Evolutionary conservation across 225 moss, liverwort and hornwort species (phyloP).

Genomic region (Marchantia polymorpha): DNA sequence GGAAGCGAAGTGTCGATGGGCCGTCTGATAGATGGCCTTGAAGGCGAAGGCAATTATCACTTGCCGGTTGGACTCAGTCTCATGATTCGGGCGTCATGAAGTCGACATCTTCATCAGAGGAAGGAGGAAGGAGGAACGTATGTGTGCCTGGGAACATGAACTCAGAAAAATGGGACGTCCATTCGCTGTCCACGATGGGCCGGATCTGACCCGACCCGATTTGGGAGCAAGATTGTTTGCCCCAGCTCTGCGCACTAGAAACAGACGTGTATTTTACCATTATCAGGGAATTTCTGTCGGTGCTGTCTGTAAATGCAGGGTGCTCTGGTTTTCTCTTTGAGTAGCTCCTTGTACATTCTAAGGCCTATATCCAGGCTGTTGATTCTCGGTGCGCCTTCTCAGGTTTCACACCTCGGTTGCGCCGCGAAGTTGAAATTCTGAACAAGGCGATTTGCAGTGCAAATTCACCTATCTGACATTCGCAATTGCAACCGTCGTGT

Average conservation of each 20-base stretch:
- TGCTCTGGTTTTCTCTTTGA: background rate
- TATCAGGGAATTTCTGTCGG: background rate
- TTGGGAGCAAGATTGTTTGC: background rate
- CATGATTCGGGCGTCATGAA: background rate
- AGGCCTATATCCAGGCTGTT: background rate
- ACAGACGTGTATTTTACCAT: background rate
- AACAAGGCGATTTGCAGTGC: background rate
- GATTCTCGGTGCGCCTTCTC: background rate
- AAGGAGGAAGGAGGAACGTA: background rate
- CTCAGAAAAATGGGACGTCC: background rate
- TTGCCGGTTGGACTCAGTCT: background rate
- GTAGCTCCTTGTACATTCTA: constrained; percentile 1
- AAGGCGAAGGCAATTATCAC: background rate
- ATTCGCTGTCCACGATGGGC: background rate
- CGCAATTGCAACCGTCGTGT: too few species aligned
- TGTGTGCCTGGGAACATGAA: background rate
- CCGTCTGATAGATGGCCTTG: background rate
- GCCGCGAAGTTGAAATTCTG: background rate
- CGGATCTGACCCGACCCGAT: background rate
- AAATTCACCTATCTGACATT: background rate
- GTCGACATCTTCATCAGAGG: background rate
- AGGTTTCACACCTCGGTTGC: background rate
- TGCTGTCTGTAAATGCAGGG: constrained; percentile 7
- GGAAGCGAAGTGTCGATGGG: background rate
- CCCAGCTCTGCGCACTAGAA: background rate